These are phyloP conservation scores for Tetrahymena borealis DNA, from an alignment of 73 alveolate genomes.

Conservation along the genomic window DNA sequence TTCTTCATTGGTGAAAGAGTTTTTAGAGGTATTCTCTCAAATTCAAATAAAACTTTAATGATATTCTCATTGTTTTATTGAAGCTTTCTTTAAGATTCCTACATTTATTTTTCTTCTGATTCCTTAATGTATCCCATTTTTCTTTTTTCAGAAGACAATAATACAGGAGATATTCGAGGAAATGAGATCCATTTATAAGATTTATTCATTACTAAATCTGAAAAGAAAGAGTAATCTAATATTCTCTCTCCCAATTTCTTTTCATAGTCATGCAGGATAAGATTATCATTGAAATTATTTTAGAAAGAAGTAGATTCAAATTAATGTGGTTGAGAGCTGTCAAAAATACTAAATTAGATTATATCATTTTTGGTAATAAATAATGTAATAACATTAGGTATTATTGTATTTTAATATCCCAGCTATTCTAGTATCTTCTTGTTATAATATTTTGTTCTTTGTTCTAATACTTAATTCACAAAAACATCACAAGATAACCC, in stretches of 20 bases:
- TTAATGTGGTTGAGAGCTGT: not conserved
- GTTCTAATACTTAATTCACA: not conserved
- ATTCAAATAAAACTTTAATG: not conserved
- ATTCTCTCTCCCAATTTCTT: not conserved
- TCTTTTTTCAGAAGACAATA: not conserved
- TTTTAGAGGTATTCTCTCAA: not conserved
- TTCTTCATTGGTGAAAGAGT: not conserved
- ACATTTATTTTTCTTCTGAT: not conserved
- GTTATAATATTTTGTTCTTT: not conserved
- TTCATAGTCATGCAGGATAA: not conserved
- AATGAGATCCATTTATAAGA: not conserved
- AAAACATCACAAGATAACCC: not conserved
- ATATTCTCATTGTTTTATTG: not conserved
- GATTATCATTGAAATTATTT: not conserved
- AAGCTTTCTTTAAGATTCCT: not conserved
- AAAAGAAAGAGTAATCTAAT: not conserved
- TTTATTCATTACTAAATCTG: not conserved
- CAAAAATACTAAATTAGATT: not conserved
- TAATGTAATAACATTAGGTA: not conserved
- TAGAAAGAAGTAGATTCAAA: not conserved
- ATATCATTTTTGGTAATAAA: not conserved
- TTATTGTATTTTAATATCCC: not conserved
- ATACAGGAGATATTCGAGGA: not conserved
- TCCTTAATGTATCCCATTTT: not conserved
- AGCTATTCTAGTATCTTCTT: not conserved